Evolutionary conservation across 2,329 filamentous ascomycete species (phyloP), one percentile per base, ranked within the genome.

Genomic region (Claviceps cyperi): DNA sequence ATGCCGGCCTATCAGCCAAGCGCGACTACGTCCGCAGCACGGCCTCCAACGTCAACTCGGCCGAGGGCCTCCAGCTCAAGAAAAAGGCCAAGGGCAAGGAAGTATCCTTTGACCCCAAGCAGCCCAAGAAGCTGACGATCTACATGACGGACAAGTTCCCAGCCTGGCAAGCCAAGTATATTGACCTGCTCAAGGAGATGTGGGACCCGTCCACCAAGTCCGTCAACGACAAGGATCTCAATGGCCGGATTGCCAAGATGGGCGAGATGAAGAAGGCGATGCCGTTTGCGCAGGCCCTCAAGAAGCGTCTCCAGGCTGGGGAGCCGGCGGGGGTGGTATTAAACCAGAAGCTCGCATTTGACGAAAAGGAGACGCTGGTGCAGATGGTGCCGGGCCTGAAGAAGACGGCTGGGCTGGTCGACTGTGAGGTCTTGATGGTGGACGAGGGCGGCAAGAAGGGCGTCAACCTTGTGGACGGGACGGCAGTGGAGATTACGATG

Each of bases 231-330:
- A 94, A 94, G 72, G 80, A 79, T 51, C 72, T 96, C 45, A 86
- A 81, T 60, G 81, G 80, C 57, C 78, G 81, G 62, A 83, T 96
- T 51, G 81, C 80, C 58, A 94, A 94, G 73, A 75, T 88, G 62
- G 81, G 81, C 43, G 86, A 94, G 69, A 88, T 89, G 77, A 98
- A 97, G 80, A 92, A 94, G 71, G 91, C 89, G 2, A 97, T 97
- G 91, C 92, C 92, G 0, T 97, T 96, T 62, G 83, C 96, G 47
- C 90, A 97, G 70, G 70, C 66, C 6, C 72, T 97, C 53, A 96
- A 96, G 82, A 86, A 79, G 66, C 80, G 86, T 48, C 77, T 98
- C 50, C 74, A 88, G 51, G 74, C 75, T 47, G 84, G 86, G 54
- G 80, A 91, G 67, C 69, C 73, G 14, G 70, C 79, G 1, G 72